Evolutionary conservation across 2,329 filamentous ascomycete species (phyloP), one percentile per base, ranked within the genome.

Genomic region (Sporothrix dimorphospora): DNA sequence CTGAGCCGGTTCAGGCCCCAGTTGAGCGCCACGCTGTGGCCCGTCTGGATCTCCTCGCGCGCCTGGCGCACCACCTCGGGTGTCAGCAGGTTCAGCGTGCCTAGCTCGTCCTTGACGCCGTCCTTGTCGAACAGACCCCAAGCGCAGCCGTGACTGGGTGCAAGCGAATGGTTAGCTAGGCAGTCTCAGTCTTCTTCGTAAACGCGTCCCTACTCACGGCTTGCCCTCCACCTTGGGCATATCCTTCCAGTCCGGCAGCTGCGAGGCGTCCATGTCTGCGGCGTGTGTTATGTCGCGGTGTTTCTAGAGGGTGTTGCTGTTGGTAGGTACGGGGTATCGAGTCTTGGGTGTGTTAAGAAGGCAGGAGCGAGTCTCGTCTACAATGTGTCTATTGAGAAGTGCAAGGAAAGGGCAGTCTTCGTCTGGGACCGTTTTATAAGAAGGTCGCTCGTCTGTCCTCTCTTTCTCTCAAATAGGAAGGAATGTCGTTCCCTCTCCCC

Each of bases 71-170:
- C 82, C 24, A 89, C 86, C 71, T 84, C 81, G 69, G 88, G 82
- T 0, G 87, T 90, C 16, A 91, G 82, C 38, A 88, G 83, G 77
- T 91, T 91, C 24, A 91, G 78, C 30, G 86, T 87, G 11, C 89
- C 89, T 1, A 91, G 81, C 78, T 89, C 81, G 77, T 90, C 89
- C 40, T 72, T 72, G 11, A 66, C 57, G 49, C 69, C 72, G 70
- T 85, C 77, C 66, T 83, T 79, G 66, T 88, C 88, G 77, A 88
- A 89, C 4, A 88, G 81, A 6, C 81, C 82, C 83, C 83, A 85
- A 19, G 84, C 70, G 24, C 70, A 71, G 38, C 70, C 70, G 24
- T 71, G 70, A 4, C 69, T 71, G n/a, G n/a, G n/a, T n/a, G n/a
- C n/a, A n/a, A n/a, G 30, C 5, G 83, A 49, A 78, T 80, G n/a